A percentile compares a stretch with the other conserved stretches of the same genome.
phyloP scores from a whole-genome alignment of 2,329 filamentous ascomycete genomes.

The Arthroderma sp. region DNA sequence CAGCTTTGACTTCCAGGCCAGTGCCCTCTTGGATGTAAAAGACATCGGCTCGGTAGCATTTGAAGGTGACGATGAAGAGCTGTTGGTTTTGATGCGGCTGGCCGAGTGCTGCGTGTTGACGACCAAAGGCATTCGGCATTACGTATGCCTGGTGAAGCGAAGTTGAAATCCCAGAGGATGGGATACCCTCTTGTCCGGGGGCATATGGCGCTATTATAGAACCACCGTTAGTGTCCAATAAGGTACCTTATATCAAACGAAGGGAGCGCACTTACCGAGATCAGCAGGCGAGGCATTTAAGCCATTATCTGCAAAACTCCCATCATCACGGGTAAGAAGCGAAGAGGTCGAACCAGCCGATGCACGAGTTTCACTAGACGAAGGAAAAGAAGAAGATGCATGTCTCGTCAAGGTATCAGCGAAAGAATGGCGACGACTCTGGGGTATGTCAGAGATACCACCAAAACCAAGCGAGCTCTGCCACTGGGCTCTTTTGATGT shows the following conservation, averaged over 20 bases:
- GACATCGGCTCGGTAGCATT: constrained; percentile 86
- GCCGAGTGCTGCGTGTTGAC: constrained; percentile 26
- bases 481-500: constrained; percentile 39
- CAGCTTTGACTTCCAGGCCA: constrained; percentile 75
- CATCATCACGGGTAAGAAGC: constrained; percentile 28
- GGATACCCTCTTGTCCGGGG: constrained; percentile 27
- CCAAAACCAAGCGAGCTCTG: constrained; percentile 41
- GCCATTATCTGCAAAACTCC: constrained; percentile 26
- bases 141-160: constrained; percentile 31
- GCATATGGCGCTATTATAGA: constrained; percentile 33
- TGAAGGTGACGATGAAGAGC: constrained; percentile 88
- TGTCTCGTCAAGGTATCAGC: constrained; percentile 40
- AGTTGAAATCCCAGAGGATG: constrained; percentile 25
- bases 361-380: constrained; percentile 25
- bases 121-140: constrained; percentile 28
- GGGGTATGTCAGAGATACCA: constrained; percentile 34
- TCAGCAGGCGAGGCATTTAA: constrained; percentile 29
- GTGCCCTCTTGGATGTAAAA: constrained; percentile 97
- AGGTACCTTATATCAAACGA: background rate
- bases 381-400: constrained; percentile 27
- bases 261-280: constrained; percentile 30
- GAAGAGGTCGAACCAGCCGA: constrained; percentile 19
- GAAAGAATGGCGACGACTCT: constrained; percentile 42
- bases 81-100: constrained; percentile 33
- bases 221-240: background rate